Percentiles rank a stretch among this genome's conserved stretches.
Evolutionary conservation across 2,329 filamentous ascomycete genomes (phyloP).

Genomic region (Epichloe gansuensis): DNA sequence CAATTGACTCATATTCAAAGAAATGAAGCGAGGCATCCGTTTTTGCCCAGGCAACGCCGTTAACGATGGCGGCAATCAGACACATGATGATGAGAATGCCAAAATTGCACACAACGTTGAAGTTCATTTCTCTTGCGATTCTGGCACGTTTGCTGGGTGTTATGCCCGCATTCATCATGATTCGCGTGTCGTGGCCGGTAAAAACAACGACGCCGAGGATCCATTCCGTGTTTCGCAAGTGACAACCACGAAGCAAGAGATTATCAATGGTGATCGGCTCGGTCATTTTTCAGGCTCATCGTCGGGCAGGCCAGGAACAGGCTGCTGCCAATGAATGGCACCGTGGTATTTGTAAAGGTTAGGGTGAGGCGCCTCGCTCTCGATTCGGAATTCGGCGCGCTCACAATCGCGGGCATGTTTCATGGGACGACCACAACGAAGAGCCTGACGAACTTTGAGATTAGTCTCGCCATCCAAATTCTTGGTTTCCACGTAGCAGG

Average conservation of each 20-base stretch:
- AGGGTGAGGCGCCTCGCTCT: constrained; percentile 82
- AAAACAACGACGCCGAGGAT: constrained; percentile 84
- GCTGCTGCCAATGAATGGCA: constrained; percentile 76
- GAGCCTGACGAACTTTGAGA: constrained; percentile 82
- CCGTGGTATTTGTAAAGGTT: constrained; percentile 95
- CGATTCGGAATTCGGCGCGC: constrained; percentile 71
- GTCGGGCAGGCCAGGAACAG: constrained; percentile 48
- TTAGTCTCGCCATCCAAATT: constrained; percentile 98
- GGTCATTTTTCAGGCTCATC: constrained; percentile 58
- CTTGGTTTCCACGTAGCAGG: constrained; percentile 96
- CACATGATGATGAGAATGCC: constrained; percentile 82
- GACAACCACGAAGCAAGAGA: constrained; percentile 82
- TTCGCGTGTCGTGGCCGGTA: constrained; percentile 93
- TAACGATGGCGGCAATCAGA: constrained; percentile 69
- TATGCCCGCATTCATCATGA: constrained; percentile 96
- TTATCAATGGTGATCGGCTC: constrained; percentile 96
- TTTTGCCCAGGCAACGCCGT: constrained; percentile 71
- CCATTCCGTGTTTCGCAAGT: constrained; percentile 93
- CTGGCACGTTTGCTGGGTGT: constrained; percentile 89
- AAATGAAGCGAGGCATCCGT: constrained; percentile 61
- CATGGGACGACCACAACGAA: constrained; percentile 72
- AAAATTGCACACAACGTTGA: constrained; percentile 96
- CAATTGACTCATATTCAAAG: constrained; percentile 81
- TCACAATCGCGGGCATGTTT: constrained; percentile 90
- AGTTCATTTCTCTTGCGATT: constrained; percentile 88